Evolutionary conservation across 1,284 basidiomycete species (phyloP).

Genomic region (Xerocomus minutiporus): DNA sequence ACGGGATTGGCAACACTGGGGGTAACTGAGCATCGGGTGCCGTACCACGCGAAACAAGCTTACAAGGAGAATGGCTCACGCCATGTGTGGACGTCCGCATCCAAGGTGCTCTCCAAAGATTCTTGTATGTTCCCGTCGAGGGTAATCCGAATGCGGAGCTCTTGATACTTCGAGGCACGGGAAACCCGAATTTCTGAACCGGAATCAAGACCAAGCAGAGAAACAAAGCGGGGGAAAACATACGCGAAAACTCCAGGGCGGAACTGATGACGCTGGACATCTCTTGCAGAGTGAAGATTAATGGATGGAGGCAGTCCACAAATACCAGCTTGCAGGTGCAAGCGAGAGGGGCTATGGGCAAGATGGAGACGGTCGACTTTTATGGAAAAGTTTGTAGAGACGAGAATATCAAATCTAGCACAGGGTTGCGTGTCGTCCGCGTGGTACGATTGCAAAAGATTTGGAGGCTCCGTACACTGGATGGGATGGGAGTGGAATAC

Average conservation of each 20-base stretch:
- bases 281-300: slow-evolving; percentile 7
- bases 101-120: slow-evolving; percentile 26
- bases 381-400: slow-evolving; percentile 16
- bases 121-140: slow-evolving; percentile 29
- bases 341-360: slow-evolving; percentile 34
- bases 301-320: slow-evolving; percentile 15
- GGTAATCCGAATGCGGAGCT: slow-evolving; percentile 26
- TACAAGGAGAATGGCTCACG: slow-evolving; percentile 30
- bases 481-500: slow-evolving; percentile 17
- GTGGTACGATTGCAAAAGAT: slow-evolving; percentile 20
- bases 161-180: slow-evolving; percentile 23
- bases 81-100: slow-evolving; percentile 27
- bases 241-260: slow-evolving; percentile 26
- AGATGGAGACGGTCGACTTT: slow-evolving; percentile 25
- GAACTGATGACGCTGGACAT: slow-evolving; percentile 17
- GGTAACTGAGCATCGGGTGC: slow-evolving; percentile 10
- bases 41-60: slow-evolving; percentile 1
- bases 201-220: background rate
- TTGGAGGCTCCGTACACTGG: slow-evolving; percentile 15
- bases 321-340: slow-evolving; percentile 25
- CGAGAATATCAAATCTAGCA: slow-evolving; percentile 32
- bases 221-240: background rate
- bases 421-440: slow-evolving; percentile 31
- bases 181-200: slow-evolving; percentile 23
- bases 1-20: slow-evolving; percentile 16